Conservation (phyloP, 352 stramenopile genomes). For the Phytophthora nicotianae region DNA sequence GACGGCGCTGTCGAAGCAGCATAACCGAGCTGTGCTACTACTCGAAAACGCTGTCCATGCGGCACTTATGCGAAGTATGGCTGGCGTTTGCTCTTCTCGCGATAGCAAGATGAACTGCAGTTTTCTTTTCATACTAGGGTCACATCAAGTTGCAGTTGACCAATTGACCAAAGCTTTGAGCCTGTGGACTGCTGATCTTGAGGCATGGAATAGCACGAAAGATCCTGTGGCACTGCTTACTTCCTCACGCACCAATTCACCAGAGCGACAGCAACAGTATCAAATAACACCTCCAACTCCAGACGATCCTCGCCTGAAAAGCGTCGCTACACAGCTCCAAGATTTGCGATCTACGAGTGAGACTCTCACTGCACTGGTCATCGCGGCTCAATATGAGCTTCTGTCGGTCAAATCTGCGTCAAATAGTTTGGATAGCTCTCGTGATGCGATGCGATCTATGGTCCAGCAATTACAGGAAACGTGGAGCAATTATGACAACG, state of each 20-base stretch:
- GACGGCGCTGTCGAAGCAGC: conserved; percentile 56
- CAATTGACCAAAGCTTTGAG: conserved; percentile 19
- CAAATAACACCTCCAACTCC: conserved; percentile 1
- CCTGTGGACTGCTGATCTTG: conserved; percentile 21
- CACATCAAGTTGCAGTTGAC: conserved; percentile 17
- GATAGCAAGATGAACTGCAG: not conserved
- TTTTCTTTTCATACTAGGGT: conserved; percentile 17
- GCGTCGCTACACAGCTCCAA: conserved; percentile 33
- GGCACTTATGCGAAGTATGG: conserved; percentile 28
- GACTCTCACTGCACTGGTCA: conserved; percentile 54
- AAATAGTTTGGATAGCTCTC: conserved; percentile 18
- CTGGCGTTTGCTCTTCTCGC: conserved; percentile 12
- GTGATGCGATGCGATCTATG: conserved; percentile 29
- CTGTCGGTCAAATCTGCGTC: conserved; percentile 1
- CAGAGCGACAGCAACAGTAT: conserved; percentile 3
- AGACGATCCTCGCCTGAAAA: conserved; percentile 12
- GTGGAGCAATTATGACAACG: conserved; percentile 34
- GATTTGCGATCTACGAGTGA: conserved; percentile 52
- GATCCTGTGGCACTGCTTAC: conserved; percentile 13
- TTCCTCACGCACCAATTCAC: not conserved
- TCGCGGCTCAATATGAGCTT: conserved; percentile 51
- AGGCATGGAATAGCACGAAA: conserved; percentile 27
- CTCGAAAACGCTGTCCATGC: conserved; percentile 44
- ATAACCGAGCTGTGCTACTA: conserved; percentile 37
- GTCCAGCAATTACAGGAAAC: conserved; percentile 28